Evolutionary conservation across 2,329 filamentous ascomycete genomes (phyloP).

Genomic region (Diaporthe sp.): DNA sequence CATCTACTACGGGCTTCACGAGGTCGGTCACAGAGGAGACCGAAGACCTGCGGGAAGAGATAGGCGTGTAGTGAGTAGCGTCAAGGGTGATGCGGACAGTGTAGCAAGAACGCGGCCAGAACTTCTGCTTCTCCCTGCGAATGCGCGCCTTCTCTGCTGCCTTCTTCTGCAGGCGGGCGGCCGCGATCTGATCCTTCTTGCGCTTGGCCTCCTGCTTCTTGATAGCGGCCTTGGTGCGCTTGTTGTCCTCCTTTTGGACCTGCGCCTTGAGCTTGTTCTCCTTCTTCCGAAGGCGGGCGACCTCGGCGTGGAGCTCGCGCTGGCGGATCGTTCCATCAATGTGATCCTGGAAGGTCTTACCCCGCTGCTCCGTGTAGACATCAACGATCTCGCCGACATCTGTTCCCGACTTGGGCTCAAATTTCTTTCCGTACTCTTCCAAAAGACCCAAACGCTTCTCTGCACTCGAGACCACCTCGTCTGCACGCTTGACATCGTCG

Average conservation of each 20-base stretch:
- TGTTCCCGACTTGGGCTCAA: slow-evolving; percentile 52
- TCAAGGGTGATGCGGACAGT: slow-evolving; percentile 66
- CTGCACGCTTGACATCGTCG: slow-evolving; percentile 49
- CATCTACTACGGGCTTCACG: slow-evolving; percentile 64
- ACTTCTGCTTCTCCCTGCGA: slow-evolving; percentile 58
- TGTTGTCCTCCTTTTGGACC: slow-evolving; percentile 46
- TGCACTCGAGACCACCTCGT: slow-evolving; percentile 52
- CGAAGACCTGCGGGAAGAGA: slow-evolving; percentile 64
- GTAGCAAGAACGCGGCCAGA: slow-evolving; percentile 67
- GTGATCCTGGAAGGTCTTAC: slow-evolving; percentile 58
- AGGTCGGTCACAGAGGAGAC: slow-evolving; percentile 67
- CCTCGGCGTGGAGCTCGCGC: slow-evolving; percentile 52
- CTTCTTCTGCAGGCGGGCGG: slow-evolving; percentile 54
- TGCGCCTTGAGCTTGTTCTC: slow-evolving; percentile 48
- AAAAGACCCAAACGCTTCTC: slow-evolving; percentile 58
- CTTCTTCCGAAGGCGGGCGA: slow-evolving; percentile 52
- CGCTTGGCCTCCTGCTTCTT: slow-evolving; percentile 55
- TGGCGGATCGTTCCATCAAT: slow-evolving; percentile 50
- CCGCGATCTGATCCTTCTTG: slow-evolving; percentile 53
- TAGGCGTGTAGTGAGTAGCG: slow-evolving; percentile 56
- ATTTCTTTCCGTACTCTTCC: slow-evolving; percentile 54
- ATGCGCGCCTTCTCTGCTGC: slow-evolving; percentile 60
- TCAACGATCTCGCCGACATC: slow-evolving; percentile 56
- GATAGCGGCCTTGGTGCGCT: slow-evolving; percentile 48
- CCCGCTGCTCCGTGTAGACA: slow-evolving; percentile 59